Conservation (phyloP, 2,329 filamentous ascomycete species). For the Ceratocystis albifundus region DNA sequence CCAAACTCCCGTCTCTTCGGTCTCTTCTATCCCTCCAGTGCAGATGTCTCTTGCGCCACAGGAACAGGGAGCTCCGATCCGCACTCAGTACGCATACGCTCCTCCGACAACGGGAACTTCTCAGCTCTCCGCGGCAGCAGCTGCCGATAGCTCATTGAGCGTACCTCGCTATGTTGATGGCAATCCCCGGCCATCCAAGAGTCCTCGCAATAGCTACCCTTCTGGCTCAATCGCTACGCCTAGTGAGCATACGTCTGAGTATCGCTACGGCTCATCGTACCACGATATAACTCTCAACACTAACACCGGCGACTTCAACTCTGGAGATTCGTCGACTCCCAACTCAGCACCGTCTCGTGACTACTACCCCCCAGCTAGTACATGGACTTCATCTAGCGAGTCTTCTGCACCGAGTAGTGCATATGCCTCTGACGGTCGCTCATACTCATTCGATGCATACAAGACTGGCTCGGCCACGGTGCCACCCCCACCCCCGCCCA, state of each 20-base stretch:
- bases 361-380: slow-evolving; percentile 42
- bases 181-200: slow-evolving; percentile 45
- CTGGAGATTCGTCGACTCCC: slow-evolving; percentile 28
- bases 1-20: slow-evolving; percentile 30
- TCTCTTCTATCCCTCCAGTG: slow-evolving; percentile 34
- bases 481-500: slow-evolving; percentile 31
- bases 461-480: slow-evolving; percentile 31
- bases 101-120: slow-evolving; percentile 40
- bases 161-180: slow-evolving; percentile 48
- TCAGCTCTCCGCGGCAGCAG: slow-evolving; percentile 37
- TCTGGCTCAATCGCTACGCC: slow-evolving; percentile 40
- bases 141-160: slow-evolving; percentile 38
- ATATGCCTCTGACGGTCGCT: slow-evolving; percentile 27
- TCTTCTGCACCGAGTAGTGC: slow-evolving; percentile 16
- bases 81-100: slow-evolving; percentile 46
- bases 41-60: slow-evolving; percentile 37
- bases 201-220: slow-evolving; percentile 45
- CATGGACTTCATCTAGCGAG: slow-evolving; percentile 34
- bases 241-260: slow-evolving; percentile 42
- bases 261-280: slow-evolving; percentile 44
- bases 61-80: slow-evolving; percentile 40
- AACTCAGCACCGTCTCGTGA: slow-evolving; percentile 33
- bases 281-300: slow-evolving; percentile 29
- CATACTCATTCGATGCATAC: slow-evolving; percentile 43
- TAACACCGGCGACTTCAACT: slow-evolving; percentile 25